A percentile compares a stretch with the other conserved stretches of the same genome.
Conservation (phyloP, 208 protist species). For the Crithidia sp. region DNA sequence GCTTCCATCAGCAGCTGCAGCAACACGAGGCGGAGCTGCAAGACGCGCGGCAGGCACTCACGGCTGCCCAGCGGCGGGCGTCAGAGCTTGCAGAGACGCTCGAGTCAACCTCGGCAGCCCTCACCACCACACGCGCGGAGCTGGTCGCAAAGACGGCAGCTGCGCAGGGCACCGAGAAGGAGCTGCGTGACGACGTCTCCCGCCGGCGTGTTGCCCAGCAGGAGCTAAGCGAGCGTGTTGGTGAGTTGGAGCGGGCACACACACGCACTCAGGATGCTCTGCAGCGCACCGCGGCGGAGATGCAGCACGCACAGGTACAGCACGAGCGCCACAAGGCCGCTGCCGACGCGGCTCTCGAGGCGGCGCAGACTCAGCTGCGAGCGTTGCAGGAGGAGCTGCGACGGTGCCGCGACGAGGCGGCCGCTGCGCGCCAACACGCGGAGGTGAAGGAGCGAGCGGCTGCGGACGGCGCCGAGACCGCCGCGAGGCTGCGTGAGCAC, state of each 20-base stretch:
- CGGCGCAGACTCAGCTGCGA: conserved; percentile 33
- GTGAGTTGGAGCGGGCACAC: conserved; percentile 32
- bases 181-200: conserved; percentile 31
- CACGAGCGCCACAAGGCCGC: conserved; percentile 30
- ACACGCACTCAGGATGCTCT: conserved; percentile 8
- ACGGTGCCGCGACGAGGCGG: conserved; percentile 32
- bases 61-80: conserved; percentile 17
- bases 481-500: conserved; percentile 31
- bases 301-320: conserved; percentile 13
- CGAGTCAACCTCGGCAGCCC: conserved; percentile 17
- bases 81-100: conserved; percentile 33
- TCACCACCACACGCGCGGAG: conserved; percentile 29
- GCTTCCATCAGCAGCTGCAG: conserved; percentile 9
- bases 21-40: conserved; percentile 32
- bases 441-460: conserved; percentile 38
- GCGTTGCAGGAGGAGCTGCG: conserved; percentile 31
- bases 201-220: conserved; percentile 14
- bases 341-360: conserved; percentile 25
- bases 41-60: conserved; percentile 10
- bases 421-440: conserved; percentile 16
- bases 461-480: conserved; percentile 22
- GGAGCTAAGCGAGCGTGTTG: conserved; percentile 21
- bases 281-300: conserved; percentile 28
- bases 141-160: neutral
- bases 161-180: conserved; percentile 23